Percentiles rank a stretch among this genome's conserved stretches.
These are phyloP conservation scores for Polyporus arcularius DNA, from an alignment of 768 basidiomycete genomes.

Conservation along the genomic window DNA sequence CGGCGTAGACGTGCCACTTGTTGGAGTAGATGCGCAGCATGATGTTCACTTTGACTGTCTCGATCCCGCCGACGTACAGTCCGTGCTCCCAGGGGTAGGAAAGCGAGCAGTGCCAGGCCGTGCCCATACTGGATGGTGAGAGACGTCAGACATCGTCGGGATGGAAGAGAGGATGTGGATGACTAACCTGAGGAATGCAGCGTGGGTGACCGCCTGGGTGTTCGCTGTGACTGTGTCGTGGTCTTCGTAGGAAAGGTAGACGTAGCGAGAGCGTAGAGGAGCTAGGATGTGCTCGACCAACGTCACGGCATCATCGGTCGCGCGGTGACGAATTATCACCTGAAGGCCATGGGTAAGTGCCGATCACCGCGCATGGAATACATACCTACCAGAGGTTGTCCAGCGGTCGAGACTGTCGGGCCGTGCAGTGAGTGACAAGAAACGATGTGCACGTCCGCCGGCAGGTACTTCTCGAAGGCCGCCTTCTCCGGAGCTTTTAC, in stretches of 20 bases:
- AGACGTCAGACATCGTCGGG: not conserved
- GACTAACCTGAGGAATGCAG: slow-evolving; percentile 88
- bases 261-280: slow-evolving; percentile 81
- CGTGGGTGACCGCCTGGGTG: slow-evolving; percentile 97
- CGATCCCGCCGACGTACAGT: slow-evolving; percentile 94
- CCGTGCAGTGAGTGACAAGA: slow-evolving; percentile 96
- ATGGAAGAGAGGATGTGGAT: not conserved
- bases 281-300: slow-evolving; percentile 83
- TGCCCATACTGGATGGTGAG: slow-evolving; percentile 79
- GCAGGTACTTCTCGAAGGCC: slow-evolving; percentile 89
- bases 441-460: slow-evolving; percentile 83
- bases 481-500: slow-evolving; percentile 92
- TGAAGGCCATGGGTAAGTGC: slow-evolving; percentile 31
- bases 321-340: slow-evolving; percentile 90
- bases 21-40: slow-evolving; percentile 94
- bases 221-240: slow-evolving; percentile 97
- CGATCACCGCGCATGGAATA: not conserved
- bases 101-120: slow-evolving; percentile 80
- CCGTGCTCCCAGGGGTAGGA: slow-evolving; percentile 96
- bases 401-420: slow-evolving; percentile 82
- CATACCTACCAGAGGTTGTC: slow-evolving; percentile 78
- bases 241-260: slow-evolving; percentile 93
- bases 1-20: slow-evolving; percentile 99
- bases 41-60: slow-evolving; percentile 97
- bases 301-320: slow-evolving; percentile 64